Base-by-base conservation (phyloP, 306 rosid genomes). In the Lathyrus tuberosus region DNA sequence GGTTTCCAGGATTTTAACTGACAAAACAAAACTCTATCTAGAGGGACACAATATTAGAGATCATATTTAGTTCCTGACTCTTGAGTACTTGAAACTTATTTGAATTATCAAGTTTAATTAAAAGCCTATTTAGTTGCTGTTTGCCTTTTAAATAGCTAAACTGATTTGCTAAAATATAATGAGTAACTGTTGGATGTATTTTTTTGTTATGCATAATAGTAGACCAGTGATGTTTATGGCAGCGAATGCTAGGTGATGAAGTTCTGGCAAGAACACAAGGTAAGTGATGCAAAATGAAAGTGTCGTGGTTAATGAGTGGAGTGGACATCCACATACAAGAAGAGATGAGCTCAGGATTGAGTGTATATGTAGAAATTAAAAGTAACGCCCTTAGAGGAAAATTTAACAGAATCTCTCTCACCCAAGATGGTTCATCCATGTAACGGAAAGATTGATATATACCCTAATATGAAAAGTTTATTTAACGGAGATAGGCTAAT, bases 1-100 rank as follows among this genome's bases (percentile, higher is more conserved):
- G 66, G 71, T 65, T 69, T 76, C 69, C 68, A 44, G 30, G 28
- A 74, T 65, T 60, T 53, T 31, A 77, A 66, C 53, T 59, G 33
- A 28, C 53, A 59, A 48, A 26, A 5, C 46, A 59, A 58, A 69
- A 73, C 41, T 67, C 67, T 63, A 54, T 42, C 10, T 61, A 8
- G 30, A 52, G 67, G 38, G 38, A 14, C 71, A 69, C 52, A 26
- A 65, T 82, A 58, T 63, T 22, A 38, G 61, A 57, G 37, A 80
- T 58, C 63, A 17, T 38, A 72, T 72, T 54, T 60, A 35, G 47
- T 24, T 73, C 69, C 28, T 46, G 44, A 65, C 42, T 64, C 57
- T 43, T 53, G 43, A 64, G 65, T 56, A 24, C 59, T 65, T 81
- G 67, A 63, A 69, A 68, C 66, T 47, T 62, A 68, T 31, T 72